These are phyloP conservation scores for Cucurbita pepo DNA, from an alignment of 306 rosid genomes.

Conservation along the genomic window DNA sequence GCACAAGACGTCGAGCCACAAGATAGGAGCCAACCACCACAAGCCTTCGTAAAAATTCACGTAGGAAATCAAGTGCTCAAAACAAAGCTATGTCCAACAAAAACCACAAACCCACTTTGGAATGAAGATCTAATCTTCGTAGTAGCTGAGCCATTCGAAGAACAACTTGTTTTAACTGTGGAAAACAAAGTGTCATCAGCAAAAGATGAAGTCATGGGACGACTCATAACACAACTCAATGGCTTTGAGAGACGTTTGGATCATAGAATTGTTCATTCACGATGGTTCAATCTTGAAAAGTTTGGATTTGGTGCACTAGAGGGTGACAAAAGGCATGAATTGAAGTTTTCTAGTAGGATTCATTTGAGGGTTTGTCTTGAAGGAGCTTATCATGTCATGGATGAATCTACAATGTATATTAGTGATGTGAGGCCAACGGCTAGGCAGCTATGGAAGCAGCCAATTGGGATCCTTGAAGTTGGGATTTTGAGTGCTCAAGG, in stretches of 20 bases:
- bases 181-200: constrained; percentile 35
- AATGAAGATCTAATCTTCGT: constrained; percentile 68
- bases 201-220: constrained; percentile 48
- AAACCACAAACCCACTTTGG: constrained; percentile 50
- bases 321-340: constrained; percentile 51
- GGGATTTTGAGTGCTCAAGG: constrained; percentile 84
- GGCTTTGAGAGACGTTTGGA: constrained; percentile 57
- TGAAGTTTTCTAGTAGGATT: constrained; percentile 41
- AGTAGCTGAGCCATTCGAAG: constrained; percentile 84
- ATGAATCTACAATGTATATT: constrained; percentile 65
- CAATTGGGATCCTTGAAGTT: constrained; percentile 71
- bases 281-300: constrained; percentile 56
- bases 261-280: constrained; percentile 44
- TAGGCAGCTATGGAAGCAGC: constrained; percentile 71
- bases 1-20: constrained; percentile 61
- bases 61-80: constrained; percentile 60
- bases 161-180: constrained; percentile 36
- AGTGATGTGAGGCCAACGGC: constrained; percentile 75
- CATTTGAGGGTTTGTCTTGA: constrained; percentile 62
- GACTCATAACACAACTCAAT: constrained; percentile 18
- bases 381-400: constrained; percentile 77
- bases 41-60: constrained; percentile 50
- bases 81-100: constrained; percentile 40
- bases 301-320: constrained; percentile 60
- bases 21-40: constrained; percentile 43